Evolutionary conservation across 2,329 filamentous ascomycete genomes (phyloP), one percentile per base, ranked within the genome.

Genomic region (Penicillium sp.): DNA sequence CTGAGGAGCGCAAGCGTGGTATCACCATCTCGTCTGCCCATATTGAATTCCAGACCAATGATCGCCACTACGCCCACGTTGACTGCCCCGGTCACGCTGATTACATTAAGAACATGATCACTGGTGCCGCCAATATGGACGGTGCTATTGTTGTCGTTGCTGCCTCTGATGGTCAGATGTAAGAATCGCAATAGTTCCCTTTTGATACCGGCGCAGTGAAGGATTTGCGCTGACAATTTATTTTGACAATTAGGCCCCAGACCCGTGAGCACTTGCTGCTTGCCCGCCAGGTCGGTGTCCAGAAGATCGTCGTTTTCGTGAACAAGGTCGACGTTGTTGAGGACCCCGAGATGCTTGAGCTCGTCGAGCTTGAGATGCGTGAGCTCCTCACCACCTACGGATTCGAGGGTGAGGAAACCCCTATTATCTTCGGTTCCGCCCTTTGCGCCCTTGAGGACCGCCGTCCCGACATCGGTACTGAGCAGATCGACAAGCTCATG

Each of bases 81-180:
- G 95, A 99, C 86, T 99, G 95, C 81, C 95, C 95, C 58, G 95
- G 95, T 80, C 95, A 99, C 89, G 95, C 95, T 80, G 95, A 99
- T 91, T 99, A 99, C 85, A 98, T 99, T 84, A 99, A 99, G 87
- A 99, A 99, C 89, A 99, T 99, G 95, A 99, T 99, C 79, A 99
- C 95, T 67, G 95, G 95, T 87, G 93, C 95, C 63, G 93, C 96
- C 72, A 96, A 92, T 84, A 99, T 99, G 95, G 95, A 99, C 72
- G 95, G 95, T 72, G 93, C 95, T 72, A 93, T 99, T 75, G 97
- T 99, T 72, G 95, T 99, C 67, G 96, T 99, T 70, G 96, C 96
- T 69, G 95, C 95, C 68, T 96, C 92, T 37, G 95, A 99, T 76
- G 95, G 95, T 75, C 96, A 99, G 83, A 99, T 99, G 95, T 84